Base-by-base conservation (phyloP, 192 early-diverging fungal species). In the Coemansia sp. region DNA sequence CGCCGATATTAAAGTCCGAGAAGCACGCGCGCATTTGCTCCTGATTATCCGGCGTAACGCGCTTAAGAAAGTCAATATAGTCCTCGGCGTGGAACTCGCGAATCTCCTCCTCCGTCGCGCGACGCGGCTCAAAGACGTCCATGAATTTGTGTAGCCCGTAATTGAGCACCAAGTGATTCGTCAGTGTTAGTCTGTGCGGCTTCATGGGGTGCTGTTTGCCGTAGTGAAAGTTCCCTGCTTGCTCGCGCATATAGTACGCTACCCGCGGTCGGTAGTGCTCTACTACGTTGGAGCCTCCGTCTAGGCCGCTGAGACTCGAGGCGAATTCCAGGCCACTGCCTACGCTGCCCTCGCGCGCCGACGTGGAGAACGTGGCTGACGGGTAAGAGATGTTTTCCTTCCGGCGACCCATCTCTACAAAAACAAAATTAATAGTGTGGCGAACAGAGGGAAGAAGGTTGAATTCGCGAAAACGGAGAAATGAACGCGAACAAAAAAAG, bases 41-140 rank as follows among this genome's bases (percentile, higher is more conserved):
- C 86, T 86, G 76, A 70, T 88, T 92, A 25, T 89, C 90, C 0
- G 89, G 89, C 1, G 91, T 92, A 0, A 93, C 88, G 64, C 93
- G 87, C 45, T 93, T 87, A 38, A 99, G 85, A 74, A 99, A 99
- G 14, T 96, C 93, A 37, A 99, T 92, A 70, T 99, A 99, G 62
- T 96, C 94, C 21, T 93, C 88, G 20, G 94, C 86, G 75, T 99
- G 97, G 75, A 99, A 99, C 68, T 92, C 90, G 41, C 91, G 88
- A 43, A 99, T 90, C 69, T 98, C 96, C 45, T 89, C 80, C 20
- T 93, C 86, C 1, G 95, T 98, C 0, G 95, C 95, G 26, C 85
- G 84, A 31, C 85, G 86, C 12, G 96, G 95, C 61, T 94, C 87
- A 79, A 86, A 90, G 12, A 95, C 82, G 50, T 94, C 91, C 87